A percentile compares a stretch with the other conserved stretches of the same genome.
Conservation (phyloP, 192 early-diverging fungal genomes). For the Gonapodya prolifera region DNA sequence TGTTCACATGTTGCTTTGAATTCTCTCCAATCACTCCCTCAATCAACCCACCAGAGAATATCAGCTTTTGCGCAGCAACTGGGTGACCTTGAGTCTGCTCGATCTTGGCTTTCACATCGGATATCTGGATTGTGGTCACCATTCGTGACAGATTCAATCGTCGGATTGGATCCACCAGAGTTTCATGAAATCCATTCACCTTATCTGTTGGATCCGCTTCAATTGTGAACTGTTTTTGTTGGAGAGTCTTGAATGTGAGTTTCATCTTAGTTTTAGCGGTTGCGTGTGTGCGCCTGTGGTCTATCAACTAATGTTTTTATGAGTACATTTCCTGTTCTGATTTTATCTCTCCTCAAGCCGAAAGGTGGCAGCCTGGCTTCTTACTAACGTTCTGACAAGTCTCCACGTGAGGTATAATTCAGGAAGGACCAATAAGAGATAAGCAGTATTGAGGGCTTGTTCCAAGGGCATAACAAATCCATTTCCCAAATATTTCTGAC, state of each 20-base stretch:
- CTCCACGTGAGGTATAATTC: not conserved
- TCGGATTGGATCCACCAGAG: not conserved
- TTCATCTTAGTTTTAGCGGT: conserved; percentile 31
- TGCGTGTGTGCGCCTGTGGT: not conserved
- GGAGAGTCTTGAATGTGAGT: conserved; percentile 82
- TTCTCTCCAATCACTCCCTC: too few relatives aligned
- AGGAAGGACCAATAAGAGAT: not conserved
- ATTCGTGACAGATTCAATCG: not conserved
- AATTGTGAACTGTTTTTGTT: conserved; percentile 69
- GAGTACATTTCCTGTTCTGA: too few relatives aligned
- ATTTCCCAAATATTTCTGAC: not conserved
- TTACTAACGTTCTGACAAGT: not conserved
- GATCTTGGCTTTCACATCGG: conserved; percentile 65
- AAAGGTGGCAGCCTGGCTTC: not conserved
- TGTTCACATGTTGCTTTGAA: too few relatives aligned
- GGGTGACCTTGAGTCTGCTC: conserved; percentile 55
- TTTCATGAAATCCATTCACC: conserved; percentile 22
- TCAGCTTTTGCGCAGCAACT: conserved; percentile 68
- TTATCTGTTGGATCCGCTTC: conserved; percentile 58
- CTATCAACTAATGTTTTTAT: too few relatives aligned
- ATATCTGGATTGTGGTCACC: conserved; percentile 38
- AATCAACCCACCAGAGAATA: conserved; percentile 55
- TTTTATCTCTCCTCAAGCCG: too few relatives aligned
- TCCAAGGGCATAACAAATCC: not conserved
- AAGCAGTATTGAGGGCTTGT: not conserved